phyloP scores from a whole-genome alignment of 139 green algal species.

The Eudorina sp. region DNA sequence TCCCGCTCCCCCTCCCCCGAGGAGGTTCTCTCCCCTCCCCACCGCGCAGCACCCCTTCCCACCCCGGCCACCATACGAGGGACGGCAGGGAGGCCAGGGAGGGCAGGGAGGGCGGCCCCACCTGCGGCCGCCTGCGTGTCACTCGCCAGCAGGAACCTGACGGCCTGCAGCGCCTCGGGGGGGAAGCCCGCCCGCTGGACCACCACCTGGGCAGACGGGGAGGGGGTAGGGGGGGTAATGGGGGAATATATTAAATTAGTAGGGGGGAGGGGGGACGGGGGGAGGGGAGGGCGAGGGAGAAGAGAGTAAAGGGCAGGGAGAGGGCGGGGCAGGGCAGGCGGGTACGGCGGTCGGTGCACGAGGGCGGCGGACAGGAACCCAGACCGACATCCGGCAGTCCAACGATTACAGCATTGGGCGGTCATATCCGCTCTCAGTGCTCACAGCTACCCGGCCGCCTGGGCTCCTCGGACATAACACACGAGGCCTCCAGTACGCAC shows the following conservation, averaged over 20 bases:
- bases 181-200: conserved; percentile 45
- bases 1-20: not conserved
- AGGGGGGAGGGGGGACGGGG: too few species aligned
- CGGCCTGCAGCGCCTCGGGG: conserved; percentile 58
- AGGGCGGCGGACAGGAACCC: not conserved
- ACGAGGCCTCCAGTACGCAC: not conserved
- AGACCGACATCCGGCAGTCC: not conserved
- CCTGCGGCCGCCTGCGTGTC: conserved; percentile 23
- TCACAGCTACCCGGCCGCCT: too few species aligned
- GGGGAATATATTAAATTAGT: too few species aligned
- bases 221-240: not conserved
- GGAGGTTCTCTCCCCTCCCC: not conserved
- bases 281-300: not conserved
- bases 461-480: too few species aligned
- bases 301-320: not conserved
- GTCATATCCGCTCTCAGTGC: too few species aligned
- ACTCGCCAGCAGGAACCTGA: conserved; percentile 60
- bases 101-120: too few species aligned
- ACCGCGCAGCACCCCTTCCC: not conserved
- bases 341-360: not conserved
- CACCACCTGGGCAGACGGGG: not conserved
- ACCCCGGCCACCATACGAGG: too few species aligned
- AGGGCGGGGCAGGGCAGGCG: not conserved
- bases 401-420: too few species aligned
- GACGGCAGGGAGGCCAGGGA: too few species aligned